phyloP scores from a whole-genome alignment of 139 green algal genomes.

The Diplosphaera chodatii region DNA sequence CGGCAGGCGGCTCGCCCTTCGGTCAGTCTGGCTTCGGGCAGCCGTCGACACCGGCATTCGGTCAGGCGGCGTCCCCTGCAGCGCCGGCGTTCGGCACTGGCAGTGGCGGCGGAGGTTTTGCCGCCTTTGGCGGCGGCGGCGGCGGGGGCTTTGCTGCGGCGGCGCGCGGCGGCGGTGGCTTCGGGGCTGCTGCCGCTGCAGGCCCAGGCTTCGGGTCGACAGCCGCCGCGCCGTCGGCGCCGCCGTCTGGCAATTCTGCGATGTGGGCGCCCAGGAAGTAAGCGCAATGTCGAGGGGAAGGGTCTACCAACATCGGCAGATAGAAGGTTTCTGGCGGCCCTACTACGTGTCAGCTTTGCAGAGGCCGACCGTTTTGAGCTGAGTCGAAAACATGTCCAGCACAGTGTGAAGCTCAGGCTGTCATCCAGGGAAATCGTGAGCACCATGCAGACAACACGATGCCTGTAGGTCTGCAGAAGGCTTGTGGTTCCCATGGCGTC shows the following conservation, averaged over 20 bases:
- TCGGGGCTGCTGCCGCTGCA: neutral
- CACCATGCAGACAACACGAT: too few relatives aligned
- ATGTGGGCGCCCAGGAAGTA: neutral
- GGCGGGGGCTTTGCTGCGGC: neutral
- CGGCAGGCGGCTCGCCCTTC: conserved; percentile 3
- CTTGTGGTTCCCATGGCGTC: too few relatives aligned
- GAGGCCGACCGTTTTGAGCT: too few relatives aligned
- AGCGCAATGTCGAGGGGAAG: neutral
- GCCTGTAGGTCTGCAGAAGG: too few relatives aligned
- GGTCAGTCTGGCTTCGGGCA: conserved; percentile 10
- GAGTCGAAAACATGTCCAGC: too few relatives aligned
- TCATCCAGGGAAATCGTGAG: too few relatives aligned
- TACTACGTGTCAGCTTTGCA: too few relatives aligned
- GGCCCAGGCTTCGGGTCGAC: neutral
- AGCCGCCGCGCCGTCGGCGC: too few relatives aligned
- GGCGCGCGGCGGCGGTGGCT: neutral
- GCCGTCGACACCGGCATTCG: neutral
- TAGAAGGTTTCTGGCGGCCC: too few relatives aligned
- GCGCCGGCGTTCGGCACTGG: neutral
- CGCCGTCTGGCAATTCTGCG: neutral
- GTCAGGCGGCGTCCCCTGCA: neutral
- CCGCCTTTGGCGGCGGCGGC: neutral
- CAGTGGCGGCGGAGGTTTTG: neutral
- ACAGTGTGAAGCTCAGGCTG: too few relatives aligned
- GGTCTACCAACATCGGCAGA: too few relatives aligned